Evolutionary conservation across 768 basidiomycete genomes (phyloP).

Genomic region (Lactifluus echinatus): DNA sequence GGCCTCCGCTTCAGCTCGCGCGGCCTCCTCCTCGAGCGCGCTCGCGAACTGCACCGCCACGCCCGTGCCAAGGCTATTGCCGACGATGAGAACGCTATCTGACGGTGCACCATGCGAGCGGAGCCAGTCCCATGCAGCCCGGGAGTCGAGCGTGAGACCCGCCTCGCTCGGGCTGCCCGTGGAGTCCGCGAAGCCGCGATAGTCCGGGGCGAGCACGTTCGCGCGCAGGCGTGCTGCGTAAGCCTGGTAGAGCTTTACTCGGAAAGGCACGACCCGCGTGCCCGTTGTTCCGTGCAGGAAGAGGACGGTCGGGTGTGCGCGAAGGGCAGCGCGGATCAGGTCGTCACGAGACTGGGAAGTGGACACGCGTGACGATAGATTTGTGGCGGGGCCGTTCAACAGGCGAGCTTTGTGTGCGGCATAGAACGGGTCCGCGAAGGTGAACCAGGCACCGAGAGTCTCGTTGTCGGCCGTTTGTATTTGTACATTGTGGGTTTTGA

Average conservation of each 20-base stretch:
- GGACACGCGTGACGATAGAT: conserved; percentile 16
- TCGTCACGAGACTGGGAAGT: conserved; percentile 20
- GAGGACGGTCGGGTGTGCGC: conserved; percentile 59
- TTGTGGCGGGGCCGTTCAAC: conserved; percentile 30
- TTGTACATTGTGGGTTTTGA: conserved; percentile 63
- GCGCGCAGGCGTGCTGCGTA: conserved; percentile 56
- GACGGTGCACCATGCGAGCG: conserved; percentile 47
- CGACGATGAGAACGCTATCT: conserved; percentile 62
- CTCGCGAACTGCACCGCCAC: conserved; percentile 45
- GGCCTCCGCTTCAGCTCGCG: conserved; percentile 24
- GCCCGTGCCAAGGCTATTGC: conserved; percentile 86
- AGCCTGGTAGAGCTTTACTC: conserved; percentile 57
- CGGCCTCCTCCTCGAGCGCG: conserved; percentile 27
- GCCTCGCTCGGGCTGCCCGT: conserved; percentile 65
- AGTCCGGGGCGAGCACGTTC: conserved; percentile 85
- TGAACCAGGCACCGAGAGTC: conserved; percentile 82
- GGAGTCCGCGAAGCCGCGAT: conserved; percentile 89
- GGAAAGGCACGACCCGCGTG: conserved; percentile 60
- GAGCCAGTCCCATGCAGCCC: conserved; percentile 77
- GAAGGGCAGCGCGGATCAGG: conserved; percentile 47
- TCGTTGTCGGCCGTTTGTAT: conserved; percentile 71
- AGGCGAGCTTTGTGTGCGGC: conserved; percentile 24
- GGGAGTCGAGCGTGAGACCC: conserved; percentile 67
- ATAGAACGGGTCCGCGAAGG: conserved; percentile 61
- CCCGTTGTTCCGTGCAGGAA: conserved; percentile 89